These are phyloP conservation scores for Combretum micranthum DNA, from an alignment of 345 rosid species.

Conservation along the genomic window DNA sequence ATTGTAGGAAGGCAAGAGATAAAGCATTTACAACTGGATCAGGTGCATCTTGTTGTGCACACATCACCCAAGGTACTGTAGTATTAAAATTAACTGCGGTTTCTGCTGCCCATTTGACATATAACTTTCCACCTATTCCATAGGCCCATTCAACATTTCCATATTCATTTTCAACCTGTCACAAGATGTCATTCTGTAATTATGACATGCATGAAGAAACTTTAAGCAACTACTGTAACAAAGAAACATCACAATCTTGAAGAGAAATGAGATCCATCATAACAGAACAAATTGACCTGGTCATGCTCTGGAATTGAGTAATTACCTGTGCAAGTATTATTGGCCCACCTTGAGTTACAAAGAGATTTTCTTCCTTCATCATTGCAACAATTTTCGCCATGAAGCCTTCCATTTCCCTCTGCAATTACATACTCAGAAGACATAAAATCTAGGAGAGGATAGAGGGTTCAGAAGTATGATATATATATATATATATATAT, in stretches of 20 bases:
- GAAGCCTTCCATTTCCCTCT: conserved; percentile 49
- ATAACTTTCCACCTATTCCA: conserved; percentile 39
- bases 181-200: not conserved
- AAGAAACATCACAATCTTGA: not conserved
- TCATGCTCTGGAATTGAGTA: not conserved
- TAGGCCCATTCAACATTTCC: conserved; percentile 51
- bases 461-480: not conserved
- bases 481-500: too few species aligned
- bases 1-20: not conserved
- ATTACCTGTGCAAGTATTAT: conserved; percentile 60
- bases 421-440: not conserved
- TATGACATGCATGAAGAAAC: too few species aligned
- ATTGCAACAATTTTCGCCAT: conserved; percentile 40
- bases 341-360: conserved; percentile 71
- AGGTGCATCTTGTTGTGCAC: conserved; percentile 51
- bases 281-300: not conserved
- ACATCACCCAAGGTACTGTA: conserved; percentile 71
- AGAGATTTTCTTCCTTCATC: conserved; percentile 51
- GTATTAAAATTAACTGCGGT: conserved; percentile 53
- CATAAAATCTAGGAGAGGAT: not conserved
- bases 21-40: conserved; percentile 41
- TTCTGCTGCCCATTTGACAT: conserved; percentile 60
- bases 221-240: too few species aligned
- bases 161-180: conserved; percentile 64
- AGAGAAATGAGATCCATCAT: not conserved